Percentiles rank a stretch among this genome's conserved stretches.
Evolutionary conservation across 2,329 filamentous ascomycete species (phyloP).

Genomic region (Colletotrichum sojae): DNA sequence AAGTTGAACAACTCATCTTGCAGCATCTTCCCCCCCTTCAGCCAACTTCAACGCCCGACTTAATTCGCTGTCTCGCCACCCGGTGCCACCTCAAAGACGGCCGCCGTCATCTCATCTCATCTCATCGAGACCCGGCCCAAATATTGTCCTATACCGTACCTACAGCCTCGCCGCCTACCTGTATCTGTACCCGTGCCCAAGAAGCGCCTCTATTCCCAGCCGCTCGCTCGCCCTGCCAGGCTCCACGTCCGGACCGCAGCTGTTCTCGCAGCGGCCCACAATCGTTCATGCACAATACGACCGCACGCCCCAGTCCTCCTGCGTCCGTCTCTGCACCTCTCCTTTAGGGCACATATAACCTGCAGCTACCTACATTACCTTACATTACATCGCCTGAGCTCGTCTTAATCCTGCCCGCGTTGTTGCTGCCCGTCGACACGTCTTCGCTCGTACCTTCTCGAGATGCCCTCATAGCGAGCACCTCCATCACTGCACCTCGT

Average conservation of each 20-base stretch:
- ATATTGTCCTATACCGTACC: neutral
- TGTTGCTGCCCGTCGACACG: conserved; percentile 14
- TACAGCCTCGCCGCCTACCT: conserved; percentile 5
- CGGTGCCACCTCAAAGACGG: conserved; percentile 22
- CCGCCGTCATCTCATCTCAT: conserved; percentile 8
- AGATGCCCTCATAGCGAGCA: conserved; percentile 34
- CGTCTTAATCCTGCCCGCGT: conserved; percentile 23
- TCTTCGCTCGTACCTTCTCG: conserved; percentile 9
- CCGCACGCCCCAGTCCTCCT: conserved; percentile 39
- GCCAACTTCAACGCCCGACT: conserved; percentile 15
- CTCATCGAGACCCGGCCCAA: conserved; percentile 11
- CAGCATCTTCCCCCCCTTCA: conserved; percentile 35
- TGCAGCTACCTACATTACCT: conserved; percentile 40
- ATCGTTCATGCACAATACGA: conserved; percentile 53
- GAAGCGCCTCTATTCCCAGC: conserved; percentile 27
- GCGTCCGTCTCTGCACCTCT: conserved; percentile 46
- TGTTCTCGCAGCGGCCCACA: conserved; percentile 43
- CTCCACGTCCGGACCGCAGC: conserved; percentile 29
- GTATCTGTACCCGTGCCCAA: conserved; percentile 17
- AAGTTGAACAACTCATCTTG: conserved; percentile 43
- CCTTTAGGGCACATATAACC: conserved; percentile 49
- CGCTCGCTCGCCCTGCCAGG: conserved; percentile 13
- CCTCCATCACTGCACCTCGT: conserved; percentile 18
- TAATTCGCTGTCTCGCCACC: conserved; percentile 33
- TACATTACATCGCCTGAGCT: conserved; percentile 37